phyloP scores from a whole-genome alignment of 805 yeast species.

The Saccharomycopsis malanga region DNA sequence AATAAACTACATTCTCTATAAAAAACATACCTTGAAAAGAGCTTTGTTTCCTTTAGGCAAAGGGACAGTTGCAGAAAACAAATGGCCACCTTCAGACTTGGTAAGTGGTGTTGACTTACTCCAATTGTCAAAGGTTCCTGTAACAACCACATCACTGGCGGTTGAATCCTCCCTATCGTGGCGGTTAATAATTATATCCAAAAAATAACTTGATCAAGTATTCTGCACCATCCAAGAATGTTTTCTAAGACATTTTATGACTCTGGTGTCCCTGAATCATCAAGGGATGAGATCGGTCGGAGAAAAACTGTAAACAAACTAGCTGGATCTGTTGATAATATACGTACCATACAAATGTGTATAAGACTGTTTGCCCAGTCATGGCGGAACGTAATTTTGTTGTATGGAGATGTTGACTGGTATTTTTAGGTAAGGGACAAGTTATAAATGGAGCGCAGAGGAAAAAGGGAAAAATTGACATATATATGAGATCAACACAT shows the following conservation, averaged over 20 bases:
- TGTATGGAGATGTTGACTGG: too few species aligned
- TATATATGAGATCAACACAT: too few species aligned
- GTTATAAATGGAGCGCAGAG: too few species aligned
- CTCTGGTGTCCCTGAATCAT: too few species aligned
- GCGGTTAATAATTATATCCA: background rate
- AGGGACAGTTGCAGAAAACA: slow-evolving; percentile 28
- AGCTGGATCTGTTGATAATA: too few species aligned
- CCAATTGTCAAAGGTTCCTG: slow-evolving; percentile 59
- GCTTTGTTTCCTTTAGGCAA: slow-evolving; percentile 25
- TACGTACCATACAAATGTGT: slow-evolving; percentile 23
- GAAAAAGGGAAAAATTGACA: too few species aligned
- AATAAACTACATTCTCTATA: background rate
- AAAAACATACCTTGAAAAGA: slow-evolving; percentile 34
- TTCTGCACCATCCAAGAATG: too few species aligned
- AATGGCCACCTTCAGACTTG: slow-evolving; percentile 31
- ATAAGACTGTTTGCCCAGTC: slow-evolving; percentile 8
- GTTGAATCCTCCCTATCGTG: slow-evolving; percentile 12
- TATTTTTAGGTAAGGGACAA: too few species aligned
- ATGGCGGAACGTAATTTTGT: too few species aligned
- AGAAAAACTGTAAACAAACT: too few species aligned
- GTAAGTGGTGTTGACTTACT: slow-evolving; percentile 40
- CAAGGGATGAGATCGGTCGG: background rate
- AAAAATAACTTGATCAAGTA: too few species aligned
- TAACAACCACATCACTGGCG: slow-evolving; percentile 40
- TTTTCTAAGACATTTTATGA: too few species aligned